These are phyloP conservation scores for Dendrobium chrysotoxum DNA, from an alignment of 106 monocot species.

Conservation along the genomic window DNA sequence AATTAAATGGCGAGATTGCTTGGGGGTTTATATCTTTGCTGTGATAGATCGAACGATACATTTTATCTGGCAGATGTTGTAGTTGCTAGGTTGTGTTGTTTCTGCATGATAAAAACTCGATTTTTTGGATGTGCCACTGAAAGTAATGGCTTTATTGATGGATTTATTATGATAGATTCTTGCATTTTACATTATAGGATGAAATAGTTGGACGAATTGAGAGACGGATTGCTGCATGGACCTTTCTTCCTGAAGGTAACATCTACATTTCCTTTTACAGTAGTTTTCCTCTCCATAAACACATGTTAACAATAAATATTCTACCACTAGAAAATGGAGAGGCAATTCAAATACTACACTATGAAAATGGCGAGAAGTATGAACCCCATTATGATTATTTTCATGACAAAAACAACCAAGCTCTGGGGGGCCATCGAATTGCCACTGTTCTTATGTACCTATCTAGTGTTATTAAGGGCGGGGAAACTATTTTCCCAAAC, in stretches of 20 bases:
- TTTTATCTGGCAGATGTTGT: no score
- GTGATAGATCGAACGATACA: no score
- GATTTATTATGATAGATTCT: not conserved
- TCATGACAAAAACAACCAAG: slow-evolving; percentile 56
- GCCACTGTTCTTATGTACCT: slow-evolving; percentile 96
- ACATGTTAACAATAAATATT: not conserved
- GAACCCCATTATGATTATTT: slow-evolving; percentile 93
- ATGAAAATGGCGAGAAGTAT: slow-evolving; percentile 78
- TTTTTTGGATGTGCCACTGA: no score
- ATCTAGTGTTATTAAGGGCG: slow-evolving; percentile 70
- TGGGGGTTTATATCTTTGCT: no score
- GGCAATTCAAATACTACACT: slow-evolving; percentile 68
- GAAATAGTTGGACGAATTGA: slow-evolving; percentile 63
- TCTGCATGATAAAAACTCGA: no score
- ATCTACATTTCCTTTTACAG: not conserved
- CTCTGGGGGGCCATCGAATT: slow-evolving; percentile 62
- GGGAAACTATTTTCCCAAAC: slow-evolving; percentile 84
- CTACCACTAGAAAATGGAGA: slow-evolving; percentile 71
- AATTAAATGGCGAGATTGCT: no score
- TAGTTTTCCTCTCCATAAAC: not conserved
- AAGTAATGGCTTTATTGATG: not conserved
- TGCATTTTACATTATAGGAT: slow-evolving; percentile 38
- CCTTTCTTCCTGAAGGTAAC: slow-evolving; percentile 83
- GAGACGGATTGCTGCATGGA: slow-evolving; percentile 81
- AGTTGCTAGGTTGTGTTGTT: no score